These are phyloP conservation scores for Panicum hallii DNA, from an alignment of 202 grass and related monocot genomes.

Conservation along the genomic window DNA sequence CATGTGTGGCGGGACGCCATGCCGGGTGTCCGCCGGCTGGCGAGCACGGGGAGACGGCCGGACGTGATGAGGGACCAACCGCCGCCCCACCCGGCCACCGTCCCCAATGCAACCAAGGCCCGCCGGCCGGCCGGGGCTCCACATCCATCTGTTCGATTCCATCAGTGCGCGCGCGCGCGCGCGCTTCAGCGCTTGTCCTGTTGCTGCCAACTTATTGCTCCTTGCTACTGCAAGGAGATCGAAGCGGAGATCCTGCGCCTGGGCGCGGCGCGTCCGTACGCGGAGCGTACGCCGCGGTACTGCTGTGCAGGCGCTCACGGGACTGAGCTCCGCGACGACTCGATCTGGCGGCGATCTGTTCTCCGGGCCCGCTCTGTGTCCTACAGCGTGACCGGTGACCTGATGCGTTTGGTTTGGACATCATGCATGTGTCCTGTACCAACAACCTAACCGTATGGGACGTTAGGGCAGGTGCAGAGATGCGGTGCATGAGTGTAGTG, in stretches of 20 bases:
- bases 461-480: no score
- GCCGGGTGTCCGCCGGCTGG: conserved; percentile 34
- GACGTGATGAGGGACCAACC: conserved; percentile 40
- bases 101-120: not conserved
- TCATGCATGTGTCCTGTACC: no score
- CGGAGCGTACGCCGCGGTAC: not conserved
- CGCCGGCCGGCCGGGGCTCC: not conserved
- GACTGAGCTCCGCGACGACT: not conserved
- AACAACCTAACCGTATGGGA: no score
- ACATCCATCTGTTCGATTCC: not conserved
- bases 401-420: no score
- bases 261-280: conserved; percentile 28
- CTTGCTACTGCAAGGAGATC: not conserved
- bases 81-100: not conserved
- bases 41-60: conserved; percentile 41
- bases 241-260: conserved; percentile 21
- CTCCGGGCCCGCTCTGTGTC: no score
- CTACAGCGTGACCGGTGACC: no score
- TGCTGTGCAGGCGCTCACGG: conserved; percentile 28
- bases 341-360: no score
- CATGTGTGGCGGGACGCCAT: conserved; percentile 39
- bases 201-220: not conserved
- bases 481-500: no score
- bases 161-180: not conserved
- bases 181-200: not conserved